These are phyloP conservation scores for Metschnikowia arizonensis DNA, from an alignment of 805 yeast species.

Conservation along the genomic window DNA sequence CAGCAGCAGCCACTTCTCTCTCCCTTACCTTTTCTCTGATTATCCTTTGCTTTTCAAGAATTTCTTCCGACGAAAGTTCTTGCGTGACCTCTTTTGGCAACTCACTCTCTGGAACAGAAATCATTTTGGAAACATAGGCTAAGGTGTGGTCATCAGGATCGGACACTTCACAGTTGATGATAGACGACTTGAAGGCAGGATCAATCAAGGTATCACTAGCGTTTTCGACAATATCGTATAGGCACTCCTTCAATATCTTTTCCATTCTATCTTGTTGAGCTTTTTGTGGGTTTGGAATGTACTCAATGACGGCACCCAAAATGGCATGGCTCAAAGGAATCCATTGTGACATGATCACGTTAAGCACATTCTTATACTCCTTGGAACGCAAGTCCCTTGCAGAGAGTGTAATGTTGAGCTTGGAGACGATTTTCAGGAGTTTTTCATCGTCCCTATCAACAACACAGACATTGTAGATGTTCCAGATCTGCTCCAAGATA, in stretches of 20 bases:
- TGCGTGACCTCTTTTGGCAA: constrained; percentile 55
- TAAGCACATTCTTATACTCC: constrained; percentile 62
- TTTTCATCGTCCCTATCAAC: constrained; percentile 64
- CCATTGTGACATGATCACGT: constrained; percentile 84
- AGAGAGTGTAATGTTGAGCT: constrained; percentile 61
- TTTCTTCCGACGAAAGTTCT: constrained; percentile 48
- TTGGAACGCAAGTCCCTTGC: constrained; percentile 79
- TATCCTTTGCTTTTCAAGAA: constrained; percentile 55
- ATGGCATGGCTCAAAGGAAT: constrained; percentile 86
- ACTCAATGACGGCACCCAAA: constrained; percentile 76
- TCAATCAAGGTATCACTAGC: constrained; percentile 45
- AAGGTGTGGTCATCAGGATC: constrained; percentile 50
- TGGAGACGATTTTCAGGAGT: constrained; percentile 67
- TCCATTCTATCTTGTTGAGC: constrained; percentile 76
- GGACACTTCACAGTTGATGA: constrained; percentile 61
- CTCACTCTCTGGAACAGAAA: constrained; percentile 79
- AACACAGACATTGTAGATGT: constrained; percentile 70
- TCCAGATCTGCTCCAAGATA: constrained; percentile 89
- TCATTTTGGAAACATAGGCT: constrained; percentile 85
- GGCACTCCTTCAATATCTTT: constrained; percentile 47
- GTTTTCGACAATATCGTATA: constrained; percentile 46
- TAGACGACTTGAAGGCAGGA: constrained; percentile 45
- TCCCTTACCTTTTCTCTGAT: constrained; percentile 66
- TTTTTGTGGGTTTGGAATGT: constrained; percentile 73
- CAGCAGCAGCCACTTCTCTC: constrained; percentile 52